Evolutionary conservation across 768 basidiomycete species (phyloP), one percentile per base, ranked within the genome.

Genomic region (Xanthoconium stramineum): DNA sequence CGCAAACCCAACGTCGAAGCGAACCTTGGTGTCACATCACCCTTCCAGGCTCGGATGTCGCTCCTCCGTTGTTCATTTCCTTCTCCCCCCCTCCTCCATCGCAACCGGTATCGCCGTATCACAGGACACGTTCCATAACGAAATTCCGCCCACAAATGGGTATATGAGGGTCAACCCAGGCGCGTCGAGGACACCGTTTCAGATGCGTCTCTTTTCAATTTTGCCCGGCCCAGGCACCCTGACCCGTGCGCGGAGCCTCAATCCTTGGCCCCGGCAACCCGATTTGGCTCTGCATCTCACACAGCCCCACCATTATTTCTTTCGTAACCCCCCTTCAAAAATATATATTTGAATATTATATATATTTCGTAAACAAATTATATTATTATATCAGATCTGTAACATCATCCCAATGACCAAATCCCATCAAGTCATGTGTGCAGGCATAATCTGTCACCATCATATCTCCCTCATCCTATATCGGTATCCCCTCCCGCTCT

Each of bases 401-500:
- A 36, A 42, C 57, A 44, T 24, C n/a, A 39, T 52, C 55, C 13
- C 29, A 4, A 52, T 54, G 30, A 50, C 47, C 36, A 49, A 44
- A 63, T 56, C 54, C 50, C 57, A 68, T 66, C 66, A 50, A 49
- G 56, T 63, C 65, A 67, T 68, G 61, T 66, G 57, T 29, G 28
- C 64, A 67, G 65, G 63, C 66, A 69, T 69, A 69, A 67, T 65
- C 65, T 68, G 65, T 68, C 66, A 67, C 51, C 58, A 43, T 53
- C 60, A 37, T 30, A 42, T 29, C 40, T 47, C 46, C 32, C 33
- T 47, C 24, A 24, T 45, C 44, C 60, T 51, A 50, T 61, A 58
- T 61, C 65, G 52, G 49, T 12, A 24, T 39, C 52, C 39, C 51
- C 61, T 59, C 55, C 63, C 52, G 55, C 53, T 24, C 40, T 61